These are phyloP conservation scores for Ajuga chamaepitys DNA, from an alignment of 257 asterid species.

Conservation along the genomic window DNA sequence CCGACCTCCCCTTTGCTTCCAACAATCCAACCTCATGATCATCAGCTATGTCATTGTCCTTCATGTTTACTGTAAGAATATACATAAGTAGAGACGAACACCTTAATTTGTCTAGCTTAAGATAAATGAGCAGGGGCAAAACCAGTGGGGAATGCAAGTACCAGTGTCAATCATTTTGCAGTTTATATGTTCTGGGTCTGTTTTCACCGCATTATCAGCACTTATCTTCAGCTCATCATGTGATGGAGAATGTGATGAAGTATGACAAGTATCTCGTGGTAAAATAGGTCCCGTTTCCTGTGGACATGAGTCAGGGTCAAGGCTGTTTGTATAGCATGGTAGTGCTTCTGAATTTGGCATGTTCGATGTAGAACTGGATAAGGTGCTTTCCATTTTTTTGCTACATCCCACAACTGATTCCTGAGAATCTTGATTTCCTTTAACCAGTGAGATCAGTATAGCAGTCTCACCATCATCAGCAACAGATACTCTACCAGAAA, in stretches of 20 bases:
- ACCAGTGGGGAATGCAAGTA: conserved; percentile 25
- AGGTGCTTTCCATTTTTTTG: conserved; percentile 23
- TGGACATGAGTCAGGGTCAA: conserved; percentile 23
- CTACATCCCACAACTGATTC: conserved; percentile 25
- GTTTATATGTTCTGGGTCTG: conserved; percentile 16
- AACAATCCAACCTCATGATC: conserved; percentile 29
- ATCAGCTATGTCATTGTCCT: conserved; percentile 23
- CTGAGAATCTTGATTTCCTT: conserved; percentile 38
- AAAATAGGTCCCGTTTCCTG: conserved; percentile 32
- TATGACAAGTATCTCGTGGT: conserved; percentile 22
- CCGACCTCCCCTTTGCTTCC: conserved; percentile 25
- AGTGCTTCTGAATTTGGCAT: conserved; percentile 24
- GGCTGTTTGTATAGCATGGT: conserved; percentile 15
- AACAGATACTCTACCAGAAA: conserved; percentile 70
- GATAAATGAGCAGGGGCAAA: conserved; percentile 17
- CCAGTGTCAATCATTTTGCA: conserved; percentile 37
- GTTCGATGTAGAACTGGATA: conserved; percentile 26
- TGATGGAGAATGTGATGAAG: conserved; percentile 20
- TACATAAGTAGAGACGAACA: conserved; percentile 12
- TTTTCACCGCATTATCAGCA: conserved; percentile 25
- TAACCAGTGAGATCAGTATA: conserved; percentile 59
- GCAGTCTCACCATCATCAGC: conserved; percentile 95
- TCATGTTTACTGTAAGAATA: conserved; percentile 23
- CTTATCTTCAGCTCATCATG: conserved; percentile 26
- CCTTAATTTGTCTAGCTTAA: conserved; percentile 4